Base-by-base conservation (phyloP, 108 stramenopile species). In the Ochromonas danica region DNA sequence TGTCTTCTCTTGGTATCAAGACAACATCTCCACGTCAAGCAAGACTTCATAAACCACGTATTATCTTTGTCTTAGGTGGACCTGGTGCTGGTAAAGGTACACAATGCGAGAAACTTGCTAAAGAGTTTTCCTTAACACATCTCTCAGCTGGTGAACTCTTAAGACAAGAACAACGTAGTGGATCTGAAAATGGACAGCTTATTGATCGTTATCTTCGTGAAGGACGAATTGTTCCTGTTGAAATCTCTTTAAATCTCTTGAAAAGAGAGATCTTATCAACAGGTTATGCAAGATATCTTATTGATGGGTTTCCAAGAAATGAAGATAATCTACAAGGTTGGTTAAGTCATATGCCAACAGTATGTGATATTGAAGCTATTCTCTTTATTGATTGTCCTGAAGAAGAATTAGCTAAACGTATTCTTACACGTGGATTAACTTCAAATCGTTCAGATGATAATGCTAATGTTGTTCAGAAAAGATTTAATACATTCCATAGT, bases 1-100 rank as follows among this genome's bases (percentile, higher is more conserved):
- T n/a, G n/a, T n/a, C n/a, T n/a, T n/a, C n/a, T n/a, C n/a, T n/a
- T n/a, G n/a, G n/a, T n/a, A n/a, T n/a, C n/a, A n/a, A n/a, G n/a
- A n/a, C n/a, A n/a, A n/a, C n/a, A n/a, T n/a, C n/a, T n/a, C n/a
- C n/a, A n/a, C n/a, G n/a, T n/a, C n/a, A n/a, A n/a, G n/a, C n/a
- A n/a, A n/a, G n/a, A n/a, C n/a, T n/a, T n/a, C n/a, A 51, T 51
- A 51, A 51, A 51, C 45, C 45, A 51, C 6, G 22, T 14, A 22
- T 51, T 22, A 51, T 51, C 6, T 51, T 51, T 51, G 45, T 51
- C 22, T 22, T 51, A 14, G 45, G 45, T 14, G 45, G 87, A 33
- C 89, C 89, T 0, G 89, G 88, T 28, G 62, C 79, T 1, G 89
- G 89, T 36, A 89, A 89, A 62, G 88, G 89, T n/a, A 89, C 89